Conservation (phyloP, 2,329 filamentous ascomycete genomes). For the Trichoderma citrinoviride region DNA sequence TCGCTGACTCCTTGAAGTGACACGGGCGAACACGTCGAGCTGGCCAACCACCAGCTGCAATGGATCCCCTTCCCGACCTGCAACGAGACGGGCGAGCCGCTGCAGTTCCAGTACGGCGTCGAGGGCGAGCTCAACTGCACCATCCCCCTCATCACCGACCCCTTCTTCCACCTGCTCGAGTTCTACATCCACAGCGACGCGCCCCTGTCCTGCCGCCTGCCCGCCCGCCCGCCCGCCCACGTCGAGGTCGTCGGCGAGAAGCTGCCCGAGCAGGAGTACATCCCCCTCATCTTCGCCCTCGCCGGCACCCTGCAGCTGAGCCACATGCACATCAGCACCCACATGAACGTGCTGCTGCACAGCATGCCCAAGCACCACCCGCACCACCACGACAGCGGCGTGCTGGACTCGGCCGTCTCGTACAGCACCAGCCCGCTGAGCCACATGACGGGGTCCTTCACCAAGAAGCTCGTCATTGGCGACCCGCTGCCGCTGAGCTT, state of each 20-base stretch:
- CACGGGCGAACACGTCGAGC: constrained; percentile 85
- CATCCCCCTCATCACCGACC: constrained; percentile 70
- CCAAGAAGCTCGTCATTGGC: constrained; percentile 75
- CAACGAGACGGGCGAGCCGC: constrained; percentile 78
- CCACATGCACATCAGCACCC: constrained; percentile 86
- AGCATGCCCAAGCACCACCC: constrained; percentile 60
- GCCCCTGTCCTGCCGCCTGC: constrained; percentile 85
- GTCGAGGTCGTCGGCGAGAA: constrained; percentile 54
- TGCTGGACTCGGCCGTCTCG: constrained; percentile 81
- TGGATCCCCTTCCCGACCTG: constrained; percentile 90
- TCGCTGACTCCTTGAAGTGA: constrained; percentile 52
- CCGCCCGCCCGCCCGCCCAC: constrained; percentile 65
- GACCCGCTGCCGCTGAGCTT: constrained; percentile 78
- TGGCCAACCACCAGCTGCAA: constrained; percentile 76
- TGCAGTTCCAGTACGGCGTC: constrained; percentile 83
- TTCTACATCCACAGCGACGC: constrained; percentile 98
- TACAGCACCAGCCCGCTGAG: constrained; percentile 77
- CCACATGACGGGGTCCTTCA: constrained; percentile 52
- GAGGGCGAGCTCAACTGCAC: constrained; percentile 83
- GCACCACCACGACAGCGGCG: constrained; percentile 67
- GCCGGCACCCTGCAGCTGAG: constrained; percentile 84
- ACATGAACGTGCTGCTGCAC: constrained; percentile 86
- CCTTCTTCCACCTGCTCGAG: constrained; percentile 85
- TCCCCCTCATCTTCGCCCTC: constrained; percentile 83
- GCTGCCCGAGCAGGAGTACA: constrained; percentile 58